Conservation (phyloP, 148 eudicot species). For the Rhododendron williamsianum region DNA sequence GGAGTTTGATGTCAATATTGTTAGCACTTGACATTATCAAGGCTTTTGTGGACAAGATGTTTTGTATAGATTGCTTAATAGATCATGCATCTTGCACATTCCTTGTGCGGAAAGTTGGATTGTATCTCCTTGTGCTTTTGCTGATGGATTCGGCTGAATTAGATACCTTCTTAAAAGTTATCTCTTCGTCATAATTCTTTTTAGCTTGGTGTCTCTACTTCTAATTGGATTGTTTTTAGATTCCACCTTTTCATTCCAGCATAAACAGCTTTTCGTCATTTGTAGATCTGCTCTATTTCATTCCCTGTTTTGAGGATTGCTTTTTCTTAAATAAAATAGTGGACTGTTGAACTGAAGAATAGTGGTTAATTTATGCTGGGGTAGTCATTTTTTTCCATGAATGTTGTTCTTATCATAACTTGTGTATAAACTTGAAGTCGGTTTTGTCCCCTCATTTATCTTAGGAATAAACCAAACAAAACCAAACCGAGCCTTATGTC, state of each 20-base stretch:
- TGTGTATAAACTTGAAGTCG: not conserved
- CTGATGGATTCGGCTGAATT: not conserved
- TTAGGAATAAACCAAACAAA: not conserved
- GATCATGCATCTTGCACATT: not conserved
- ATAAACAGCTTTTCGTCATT: not conserved
- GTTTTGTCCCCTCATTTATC: too few relatives aligned
- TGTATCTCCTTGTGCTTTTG: not conserved
- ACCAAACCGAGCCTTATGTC: too few relatives aligned
- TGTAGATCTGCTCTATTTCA: too few relatives aligned
- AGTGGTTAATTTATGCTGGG: not conserved
- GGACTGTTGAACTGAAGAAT: not conserved
- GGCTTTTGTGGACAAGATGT: not conserved
- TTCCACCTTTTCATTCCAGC: too few relatives aligned
- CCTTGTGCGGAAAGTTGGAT: not conserved
- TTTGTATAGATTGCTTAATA: not conserved
- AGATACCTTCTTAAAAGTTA: not conserved
- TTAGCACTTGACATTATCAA: not conserved
- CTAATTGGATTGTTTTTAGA: not conserved
- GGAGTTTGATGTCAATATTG: not conserved
- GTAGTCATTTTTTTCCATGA: not conserved
- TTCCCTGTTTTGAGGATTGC: not conserved
- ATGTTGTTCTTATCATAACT: not conserved
- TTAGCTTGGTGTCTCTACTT: not conserved
- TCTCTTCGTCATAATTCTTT: not conserved
- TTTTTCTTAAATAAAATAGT: not conserved